Evolutionary conservation across 2,329 filamentous ascomycete species (phyloP), one percentile per base, ranked within the genome.

Genomic region (Chaetomiaceae sp.): DNA sequence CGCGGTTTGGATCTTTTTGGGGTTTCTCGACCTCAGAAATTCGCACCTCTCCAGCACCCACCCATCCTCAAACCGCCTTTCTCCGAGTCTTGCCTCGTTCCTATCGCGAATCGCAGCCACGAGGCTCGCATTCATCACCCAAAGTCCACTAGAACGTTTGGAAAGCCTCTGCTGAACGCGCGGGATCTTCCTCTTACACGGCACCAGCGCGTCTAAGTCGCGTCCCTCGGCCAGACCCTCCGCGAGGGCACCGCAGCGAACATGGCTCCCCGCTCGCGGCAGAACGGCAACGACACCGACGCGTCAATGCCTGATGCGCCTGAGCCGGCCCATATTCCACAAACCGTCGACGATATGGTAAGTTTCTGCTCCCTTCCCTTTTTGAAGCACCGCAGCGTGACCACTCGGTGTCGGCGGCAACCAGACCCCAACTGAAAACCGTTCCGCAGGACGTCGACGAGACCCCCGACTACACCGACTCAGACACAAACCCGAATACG

Each of bases 401-500:
- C n/a, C n/a, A n/a, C n/a, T 22, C 20, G 20, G 20, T 46, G 18
- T 17, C 39, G 22, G 9, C 32, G 27, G 29, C 26, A 18, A 18
- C 12, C 32, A 22, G 22, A 45, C 44, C n/a, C n/a, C 51, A 42
- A 50, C 50, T 55, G 34, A 57, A 47, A 36, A 11, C 40, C 19
- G 15, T 8, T 33, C n/a, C 24, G n/a, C 19, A 76, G 79, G 75
- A 81, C 41, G 72, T 82, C 33, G 79, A 83, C 54, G 79, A 83
- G 56, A 83, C 80, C 6, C 78, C 79, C 38, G 80, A 83, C 58
- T 82, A 78, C 59, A 80, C 78, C 49, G 80, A 83, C 53, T 82
- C 79, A 9, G 80, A 84, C 58, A 82, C 79, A 15, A 82, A 83
- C 52, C 77, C 78, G 9, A 83, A 83, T 56, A 83, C 79, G 11